Conservation (phyloP, 139 green algal genomes). For the Micromonas pusilla region DNA sequence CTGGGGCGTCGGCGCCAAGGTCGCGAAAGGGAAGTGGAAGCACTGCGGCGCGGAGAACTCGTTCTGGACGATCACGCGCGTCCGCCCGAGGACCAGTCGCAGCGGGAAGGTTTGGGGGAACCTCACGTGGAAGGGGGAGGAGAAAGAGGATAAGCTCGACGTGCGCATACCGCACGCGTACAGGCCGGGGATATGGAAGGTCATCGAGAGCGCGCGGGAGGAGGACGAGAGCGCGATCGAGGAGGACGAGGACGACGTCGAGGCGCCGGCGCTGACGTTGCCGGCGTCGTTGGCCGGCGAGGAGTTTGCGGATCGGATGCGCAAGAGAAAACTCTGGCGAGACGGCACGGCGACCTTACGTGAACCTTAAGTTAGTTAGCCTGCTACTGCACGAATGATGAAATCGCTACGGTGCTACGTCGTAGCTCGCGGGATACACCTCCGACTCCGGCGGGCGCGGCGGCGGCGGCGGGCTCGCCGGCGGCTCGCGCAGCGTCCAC, state of each 20-base stretch:
- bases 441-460: no score
- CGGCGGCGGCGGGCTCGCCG: no score
- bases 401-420: no score
- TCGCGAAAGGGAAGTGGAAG: neutral
- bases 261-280: neutral
- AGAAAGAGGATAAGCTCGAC: conserved; percentile 35
- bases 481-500: no score
- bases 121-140: conserved; percentile 20
- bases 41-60: neutral
- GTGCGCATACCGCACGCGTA: neutral
- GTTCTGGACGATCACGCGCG: conserved; percentile 8
- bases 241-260: neutral
- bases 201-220: neutral
- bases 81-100: neutral
- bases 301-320: no score
- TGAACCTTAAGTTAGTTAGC: no score
- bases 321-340: no score
- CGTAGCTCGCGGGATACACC: no score
- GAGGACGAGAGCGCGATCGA: neutral
- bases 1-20: neutral
- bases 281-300: no score
- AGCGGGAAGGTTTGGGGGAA: neutral
- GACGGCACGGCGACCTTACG: no score
- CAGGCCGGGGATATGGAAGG: neutral
- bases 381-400: no score